phyloP scores from a whole-genome alignment of 2,329 filamentous ascomycete genomes.

The Hypoxylon sp. region DNA sequence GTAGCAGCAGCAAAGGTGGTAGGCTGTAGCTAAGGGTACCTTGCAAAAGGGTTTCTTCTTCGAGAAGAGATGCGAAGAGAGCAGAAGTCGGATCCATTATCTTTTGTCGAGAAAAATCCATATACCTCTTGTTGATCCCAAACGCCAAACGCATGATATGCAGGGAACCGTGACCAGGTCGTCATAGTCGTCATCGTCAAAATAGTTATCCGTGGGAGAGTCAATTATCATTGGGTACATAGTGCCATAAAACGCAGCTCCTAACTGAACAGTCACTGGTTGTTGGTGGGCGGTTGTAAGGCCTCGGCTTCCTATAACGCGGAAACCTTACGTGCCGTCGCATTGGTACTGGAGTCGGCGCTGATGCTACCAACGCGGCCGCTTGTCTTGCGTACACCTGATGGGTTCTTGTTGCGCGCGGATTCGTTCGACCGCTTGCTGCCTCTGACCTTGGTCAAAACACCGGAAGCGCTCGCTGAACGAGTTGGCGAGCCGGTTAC shows the following conservation, averaged over 20 bases:
- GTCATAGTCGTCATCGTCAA: conserved; percentile 61
- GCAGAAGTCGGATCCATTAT: conserved; percentile 30
- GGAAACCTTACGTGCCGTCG: conserved; percentile 68
- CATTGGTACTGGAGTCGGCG: conserved; percentile 58
- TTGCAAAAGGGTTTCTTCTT: conserved; percentile 6
- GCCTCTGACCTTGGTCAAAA: conserved; percentile 75
- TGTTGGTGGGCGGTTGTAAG: conserved; percentile 35
- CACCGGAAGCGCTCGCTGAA: conserved; percentile 66
- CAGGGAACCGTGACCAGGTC: conserved; percentile 59
- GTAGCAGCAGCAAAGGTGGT: conserved; percentile 5
- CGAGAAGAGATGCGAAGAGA: conserved; percentile 22
- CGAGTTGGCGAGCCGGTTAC: conserved; percentile 60
- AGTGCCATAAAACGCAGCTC: conserved; percentile 44
- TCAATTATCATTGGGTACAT: conserved; percentile 44
- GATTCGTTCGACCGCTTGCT: conserved; percentile 68
- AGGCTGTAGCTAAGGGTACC: neutral
- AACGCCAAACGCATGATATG: conserved; percentile 61
- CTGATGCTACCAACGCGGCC: conserved; percentile 73
- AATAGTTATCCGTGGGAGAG: conserved; percentile 40
- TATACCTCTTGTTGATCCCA: conserved; percentile 44
- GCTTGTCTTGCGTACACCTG: conserved; percentile 74
- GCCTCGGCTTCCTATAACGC: conserved; percentile 54
- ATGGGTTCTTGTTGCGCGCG: conserved; percentile 64
- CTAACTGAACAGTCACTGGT: conserved; percentile 37
- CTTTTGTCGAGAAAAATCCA: conserved; percentile 28